A percentile compares a stretch with the other conserved stretches of the same genome.
Evolutionary conservation across 306 rosid genomes (phyloP).

Genomic region (Datisca glomerata): DNA sequence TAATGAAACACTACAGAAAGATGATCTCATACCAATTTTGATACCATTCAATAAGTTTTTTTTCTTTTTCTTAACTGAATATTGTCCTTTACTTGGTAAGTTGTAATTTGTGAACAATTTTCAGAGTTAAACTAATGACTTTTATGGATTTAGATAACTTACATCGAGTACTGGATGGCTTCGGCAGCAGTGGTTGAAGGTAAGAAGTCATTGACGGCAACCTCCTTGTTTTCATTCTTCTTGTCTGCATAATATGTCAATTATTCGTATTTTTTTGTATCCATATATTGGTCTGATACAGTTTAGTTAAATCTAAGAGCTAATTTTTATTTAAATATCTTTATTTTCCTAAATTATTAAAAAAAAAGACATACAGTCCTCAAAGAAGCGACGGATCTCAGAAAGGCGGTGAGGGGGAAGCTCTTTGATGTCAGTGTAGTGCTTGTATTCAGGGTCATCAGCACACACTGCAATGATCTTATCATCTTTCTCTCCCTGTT

Average conservation of each 20-base stretch:
- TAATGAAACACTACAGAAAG: not conserved
- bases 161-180: conserved; percentile 83
- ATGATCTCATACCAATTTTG: conserved; percentile 1
- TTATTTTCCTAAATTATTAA: not conserved
- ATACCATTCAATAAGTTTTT: not conserved
- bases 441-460: conserved; percentile 84
- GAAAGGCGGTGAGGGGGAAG: conserved; percentile 81
- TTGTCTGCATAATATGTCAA: conserved; percentile 48
- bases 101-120: too few species aligned
- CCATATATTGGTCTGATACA: too few species aligned
- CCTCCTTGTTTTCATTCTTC: conserved; percentile 92
- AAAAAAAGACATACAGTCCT: conserved; percentile 55
- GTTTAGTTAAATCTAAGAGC: too few species aligned
- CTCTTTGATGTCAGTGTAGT: conserved; percentile 51
- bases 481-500: conserved; percentile 84
- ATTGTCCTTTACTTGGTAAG: too few species aligned
- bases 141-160: conserved; percentile 13
- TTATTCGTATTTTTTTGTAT: not conserved
- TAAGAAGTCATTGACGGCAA: conserved; percentile 73
- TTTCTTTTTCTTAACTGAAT: too few species aligned
- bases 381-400: conserved; percentile 82
- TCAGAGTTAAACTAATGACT: too few species aligned
- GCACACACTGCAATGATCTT: conserved; percentile 88
- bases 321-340: not conserved
- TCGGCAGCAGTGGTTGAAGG: conserved; percentile 51